Base-by-base conservation (phyloP, 345 rosid species). In the Camelina neglecta region DNA sequence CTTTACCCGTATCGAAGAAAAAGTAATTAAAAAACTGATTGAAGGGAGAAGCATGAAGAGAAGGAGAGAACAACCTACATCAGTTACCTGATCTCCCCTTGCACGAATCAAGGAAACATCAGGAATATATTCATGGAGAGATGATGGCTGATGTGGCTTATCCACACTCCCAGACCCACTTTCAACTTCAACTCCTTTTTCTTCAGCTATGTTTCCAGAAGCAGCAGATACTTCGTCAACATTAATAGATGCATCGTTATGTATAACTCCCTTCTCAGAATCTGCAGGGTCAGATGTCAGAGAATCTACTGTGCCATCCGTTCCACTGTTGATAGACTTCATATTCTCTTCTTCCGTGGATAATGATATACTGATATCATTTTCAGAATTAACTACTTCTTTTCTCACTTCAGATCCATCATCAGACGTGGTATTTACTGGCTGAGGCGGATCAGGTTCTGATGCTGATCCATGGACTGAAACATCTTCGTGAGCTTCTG, bases 11-110 rank as follows among this genome's bases (percentile, higher is more conserved):
- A 65, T 36, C 29, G 58, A 13, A 64, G 50, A 61, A 54, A 78
- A 13, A 18, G 20, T 21, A 51, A 23, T 50, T 5, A 53, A 41
- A 47, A 65, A 76, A 76, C 68, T 3, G 18, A 73, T 7, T 63
- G 41, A 33, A 62, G 66, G 54, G 58, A 64, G 41, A 74, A 59
- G 55, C 31, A 58, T 29, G 29, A 62, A 83, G 85, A 75, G 83
- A 82, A 81, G 75, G 79, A 85, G 85, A 84, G 86, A 81, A 88
- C 85, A 86, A 90, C 93, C 88, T 90, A 87, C 85, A 88, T 85
- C 87, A 59, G 86, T 84, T 85, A 90, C 88, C 90, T 88, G 91
- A 83, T 86, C 87, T 68, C 80, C 96, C 84, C 79, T 83, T 62
- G 79, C 81, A 55, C 65, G 83, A 79, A 73, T 76, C 78, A 72